phyloP scores from a whole-genome alignment of 2,329 filamentous ascomycete species.

The Endoconidiophora laricicola region DNA sequence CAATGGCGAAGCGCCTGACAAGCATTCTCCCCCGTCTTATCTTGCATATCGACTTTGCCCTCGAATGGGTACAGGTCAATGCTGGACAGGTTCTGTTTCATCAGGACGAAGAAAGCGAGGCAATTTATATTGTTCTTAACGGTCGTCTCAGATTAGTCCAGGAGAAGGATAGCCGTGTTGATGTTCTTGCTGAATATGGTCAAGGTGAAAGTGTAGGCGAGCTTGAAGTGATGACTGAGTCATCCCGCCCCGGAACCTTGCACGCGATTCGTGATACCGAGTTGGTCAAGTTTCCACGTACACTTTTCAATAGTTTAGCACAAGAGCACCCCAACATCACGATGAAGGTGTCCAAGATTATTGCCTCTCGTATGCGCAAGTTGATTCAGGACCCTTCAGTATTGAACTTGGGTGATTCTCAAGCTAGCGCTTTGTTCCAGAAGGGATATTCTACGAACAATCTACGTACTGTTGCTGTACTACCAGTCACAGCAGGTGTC shows the following conservation, averaged over 20 bases:
- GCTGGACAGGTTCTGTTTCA: constrained; percentile 91
- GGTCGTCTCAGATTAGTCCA: constrained; percentile 74
- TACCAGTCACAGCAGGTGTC: constrained; percentile 80
- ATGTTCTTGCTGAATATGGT: constrained; percentile 79
- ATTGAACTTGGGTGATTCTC: constrained; percentile 42
- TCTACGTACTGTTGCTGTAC: constrained; percentile 75
- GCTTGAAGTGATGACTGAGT: constrained; percentile 91
- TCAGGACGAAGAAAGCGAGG: constrained; percentile 87
- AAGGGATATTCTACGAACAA: constrained; percentile 77
- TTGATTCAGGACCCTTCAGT: constrained; percentile 67
- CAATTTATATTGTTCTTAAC: constrained; percentile 95
- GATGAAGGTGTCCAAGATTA: constrained; percentile 97
- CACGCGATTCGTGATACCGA: constrained; percentile 96
- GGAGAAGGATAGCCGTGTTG: constrained; percentile 66
- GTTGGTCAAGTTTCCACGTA: constrained; percentile 87
- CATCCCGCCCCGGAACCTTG: constrained; percentile 71
- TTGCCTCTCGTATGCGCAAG: constrained; percentile 83
- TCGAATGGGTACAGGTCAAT: constrained; percentile 96
- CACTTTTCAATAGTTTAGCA: constrained; percentile 90
- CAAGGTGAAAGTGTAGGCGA: constrained; percentile 97
- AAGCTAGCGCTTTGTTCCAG: constrained; percentile 21
- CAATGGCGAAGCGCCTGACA: constrained; percentile 89
- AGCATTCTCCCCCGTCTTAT: constrained; percentile 77
- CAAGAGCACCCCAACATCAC: constrained; percentile 96
- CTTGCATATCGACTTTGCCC: constrained; percentile 89